Evolutionary conservation across 2,329 filamentous ascomycete genomes (phyloP), one percentile per base, ranked within the genome.

Genomic region (Trichoderma cornu-damae): DNA sequence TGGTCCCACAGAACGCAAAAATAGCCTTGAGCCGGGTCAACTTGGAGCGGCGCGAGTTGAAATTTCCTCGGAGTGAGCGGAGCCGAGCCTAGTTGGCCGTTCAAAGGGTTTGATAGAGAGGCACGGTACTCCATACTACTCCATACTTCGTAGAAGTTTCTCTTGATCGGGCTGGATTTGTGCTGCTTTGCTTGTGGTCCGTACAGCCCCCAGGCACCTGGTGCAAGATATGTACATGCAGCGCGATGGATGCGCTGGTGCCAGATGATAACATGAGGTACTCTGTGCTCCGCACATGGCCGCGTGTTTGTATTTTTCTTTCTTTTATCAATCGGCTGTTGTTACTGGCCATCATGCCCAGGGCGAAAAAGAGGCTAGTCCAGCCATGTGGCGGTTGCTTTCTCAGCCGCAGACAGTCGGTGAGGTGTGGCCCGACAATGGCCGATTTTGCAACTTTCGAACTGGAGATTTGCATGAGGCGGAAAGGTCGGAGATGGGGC

Each of bases 341-440:
- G 52, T 18, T 47, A 38, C 52, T 55, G 42, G 42, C 20, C n/a
- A 30, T 37, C 32, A 47, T 55, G 52, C 52, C n/a, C n/a, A 47
- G 38, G 52, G 52, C 16, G 16, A n/a, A 8, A n/a, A 8, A 12
- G 16, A 22, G 42, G 40, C 32, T 35, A 46, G 51, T n/a, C 9
- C 51, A 54, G 51, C 50, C 50, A 54, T 37, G 20, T 14, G 20
- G 37, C 51, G 51, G 30, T 28, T 46, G 51, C 12, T 43, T n/a
- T 35, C 34, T 55, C 52, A 55, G 52, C 52, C 40, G 52, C 52
- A 55, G 47, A 55, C 42, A 55, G 52, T 55, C 52, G 52, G 52
- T 55, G 52, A 52, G 37, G 38, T 22, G 32, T 46, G 32, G 40
- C 42, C 51, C 52, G 52, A 55, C 52, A 55, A 47, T 37, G 52